phyloP scores from a whole-genome alignment of 176 grass and related monocot genomes.

The Dactylis glomerata region DNA sequence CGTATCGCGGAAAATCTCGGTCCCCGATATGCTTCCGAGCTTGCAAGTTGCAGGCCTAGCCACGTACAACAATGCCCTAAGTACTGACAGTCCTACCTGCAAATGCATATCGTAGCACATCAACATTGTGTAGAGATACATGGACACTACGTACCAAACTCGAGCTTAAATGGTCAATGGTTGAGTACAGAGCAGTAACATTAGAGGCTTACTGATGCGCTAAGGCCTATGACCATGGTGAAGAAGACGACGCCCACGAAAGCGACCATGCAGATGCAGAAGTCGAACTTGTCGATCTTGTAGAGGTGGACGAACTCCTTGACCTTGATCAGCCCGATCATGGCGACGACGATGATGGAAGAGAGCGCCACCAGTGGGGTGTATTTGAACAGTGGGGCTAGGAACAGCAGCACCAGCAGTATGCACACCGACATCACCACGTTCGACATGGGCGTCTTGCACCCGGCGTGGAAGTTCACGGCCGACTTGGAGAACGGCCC shows the following conservation, averaged over 20 bases:
- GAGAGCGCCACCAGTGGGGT: conserved; percentile 86
- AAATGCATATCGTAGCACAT: not conserved
- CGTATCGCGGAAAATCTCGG: conserved; percentile 62
- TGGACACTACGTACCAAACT: not conserved
- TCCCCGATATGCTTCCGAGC: conserved; percentile 66
- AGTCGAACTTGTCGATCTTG: conserved; percentile 97
- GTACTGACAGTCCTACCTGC: conserved; percentile 69
- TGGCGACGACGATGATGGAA: conserved; percentile 82
- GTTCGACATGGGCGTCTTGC: conserved; percentile 84
- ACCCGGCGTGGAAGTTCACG: conserved; percentile 93
- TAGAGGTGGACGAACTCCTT: conserved; percentile 69
- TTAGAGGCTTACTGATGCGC: conserved; percentile 49
- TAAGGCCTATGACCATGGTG: conserved; percentile 85
- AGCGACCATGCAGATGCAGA: conserved; percentile 82
- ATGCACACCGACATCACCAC: conserved; percentile 92
- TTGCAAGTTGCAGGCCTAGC: conserved; percentile 75
- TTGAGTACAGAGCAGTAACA: not conserved
- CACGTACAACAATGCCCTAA: conserved; percentile 74
- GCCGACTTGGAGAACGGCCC: conserved; percentile 97
- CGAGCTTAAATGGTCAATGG: not conserved
- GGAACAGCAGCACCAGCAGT: conserved; percentile 88
- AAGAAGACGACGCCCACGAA: conserved; percentile 84
- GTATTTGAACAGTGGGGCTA: conserved; percentile 91
- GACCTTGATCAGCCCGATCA: conserved; percentile 87
- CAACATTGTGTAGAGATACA: not conserved